phyloP scores from a whole-genome alignment of 768 basidiomycete species.

The Lactifluus pinguis region DNA sequence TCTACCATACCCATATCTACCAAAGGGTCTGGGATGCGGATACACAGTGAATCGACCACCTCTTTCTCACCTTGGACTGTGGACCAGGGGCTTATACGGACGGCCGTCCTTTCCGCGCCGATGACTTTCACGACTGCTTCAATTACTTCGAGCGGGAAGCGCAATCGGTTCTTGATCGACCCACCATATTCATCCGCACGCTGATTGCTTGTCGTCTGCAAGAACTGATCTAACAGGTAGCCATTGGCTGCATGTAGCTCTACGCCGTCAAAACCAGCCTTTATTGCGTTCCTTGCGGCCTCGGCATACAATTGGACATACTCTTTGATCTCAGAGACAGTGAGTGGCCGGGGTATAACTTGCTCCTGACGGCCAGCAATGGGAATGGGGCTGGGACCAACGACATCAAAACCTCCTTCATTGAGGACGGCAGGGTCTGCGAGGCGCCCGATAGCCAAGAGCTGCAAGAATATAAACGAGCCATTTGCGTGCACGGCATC shows the following conservation, averaged over 20 bases:
- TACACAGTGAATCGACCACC: accelerated
- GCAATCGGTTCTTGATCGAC: constrained; percentile 33
- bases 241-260: constrained; percentile 26
- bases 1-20: constrained; percentile 12
- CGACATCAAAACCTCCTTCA: constrained; percentile 23
- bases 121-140: constrained; percentile 30
- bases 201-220: constrained; percentile 28
- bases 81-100: constrained; percentile 32
- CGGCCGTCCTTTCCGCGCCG: constrained; percentile 31
- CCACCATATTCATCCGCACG: constrained; percentile 40
- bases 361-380: neutral
- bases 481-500: constrained; percentile 48
- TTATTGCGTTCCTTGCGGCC: too few species aligned
- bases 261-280: constrained; percentile 33
- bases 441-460: constrained; percentile 47
- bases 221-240: constrained; percentile 31
- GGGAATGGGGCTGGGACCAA: constrained; percentile 26
- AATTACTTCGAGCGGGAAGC: constrained; percentile 33
- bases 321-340: too few species aligned
- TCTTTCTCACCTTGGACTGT: constrained; percentile 21
- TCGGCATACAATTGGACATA: too few species aligned
- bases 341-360: too few species aligned
- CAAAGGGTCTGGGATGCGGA: neutral
- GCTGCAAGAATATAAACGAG: constrained; percentile 44
- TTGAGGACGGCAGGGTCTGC: constrained; percentile 30